Base-by-base conservation (phyloP, 352 stramenopile genomes). In the Globisporangium recalcitrans region DNA sequence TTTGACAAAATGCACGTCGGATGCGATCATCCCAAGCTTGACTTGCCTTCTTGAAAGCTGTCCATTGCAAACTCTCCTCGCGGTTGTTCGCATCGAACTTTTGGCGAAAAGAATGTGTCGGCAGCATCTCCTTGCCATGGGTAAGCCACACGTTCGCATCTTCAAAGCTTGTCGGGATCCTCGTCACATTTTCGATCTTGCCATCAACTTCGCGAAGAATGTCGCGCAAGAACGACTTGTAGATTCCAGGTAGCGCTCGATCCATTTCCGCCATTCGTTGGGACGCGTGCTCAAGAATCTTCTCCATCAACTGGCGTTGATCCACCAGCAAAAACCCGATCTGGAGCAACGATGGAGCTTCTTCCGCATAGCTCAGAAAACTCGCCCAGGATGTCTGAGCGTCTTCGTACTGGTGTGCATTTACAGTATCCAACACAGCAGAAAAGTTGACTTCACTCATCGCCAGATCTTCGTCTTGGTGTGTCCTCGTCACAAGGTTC, bases 291-390 rank as follows among this genome's bases (percentile, higher is more conserved):
- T 27, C 9, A 26, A 71, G 60, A 6, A 91, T 38, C 22, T 73
- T 72, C 0, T 59, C 27, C 5, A 88, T 51, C 29, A 89, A 65
- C 2, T 60, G 40, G 1, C 69, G 60, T 52, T 88, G 80, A 58
- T 91, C 77, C n/a, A 91, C 36, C 0, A 89, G 65, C 26, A 88
- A 52, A 11, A 74, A 68, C 0, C 82, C 82, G 26, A 86, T 58
- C 47, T 91, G 78, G 19, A 87, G 53, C 8, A 79, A 53, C 13
- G 53, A 63, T 11, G 65, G 60, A 3, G 70, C 63, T 10, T 22
- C 58, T n/a, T 64, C 61, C 1, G 73, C 66, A 32, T 89, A 85
- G 21, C 68, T 29, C 11, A 75, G 52, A 11, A 87, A 71, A 8
- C 56, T 36, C 24, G 40, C 44, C 81, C 81, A 91, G 0, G 65